A percentile compares a stretch with the other conserved stretches of the same genome.
Evolutionary conservation across 2,329 filamentous ascomycete species (phyloP).

Genomic region (Diaporthe eres): DNA sequence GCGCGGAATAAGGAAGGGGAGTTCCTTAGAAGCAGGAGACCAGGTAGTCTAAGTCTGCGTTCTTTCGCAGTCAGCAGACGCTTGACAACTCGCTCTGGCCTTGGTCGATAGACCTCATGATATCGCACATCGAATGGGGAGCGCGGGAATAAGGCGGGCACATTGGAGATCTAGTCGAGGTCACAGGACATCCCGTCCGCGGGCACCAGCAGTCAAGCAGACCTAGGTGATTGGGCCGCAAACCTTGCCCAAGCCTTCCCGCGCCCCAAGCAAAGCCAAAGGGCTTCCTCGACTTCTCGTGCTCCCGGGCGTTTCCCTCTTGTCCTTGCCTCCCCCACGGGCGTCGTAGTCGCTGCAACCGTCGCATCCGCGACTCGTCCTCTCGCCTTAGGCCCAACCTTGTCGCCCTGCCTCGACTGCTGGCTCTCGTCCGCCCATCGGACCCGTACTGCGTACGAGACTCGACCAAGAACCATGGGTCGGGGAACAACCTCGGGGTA

Average conservation of each 20-base stretch:
- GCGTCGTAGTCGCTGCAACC: constrained; percentile 14
- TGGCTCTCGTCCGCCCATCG: constrained; percentile 16
- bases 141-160: constrained; percentile 14
- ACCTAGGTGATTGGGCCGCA: constrained; percentile 10
- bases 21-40: neutral
- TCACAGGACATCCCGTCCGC: neutral
- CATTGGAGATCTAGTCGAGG: neutral
- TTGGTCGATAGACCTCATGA: neutral
- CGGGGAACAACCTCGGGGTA: neutral
- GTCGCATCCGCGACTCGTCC: constrained; percentile 27
- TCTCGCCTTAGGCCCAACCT: constrained; percentile 33
- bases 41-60: neutral
- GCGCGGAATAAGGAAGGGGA: neutral
- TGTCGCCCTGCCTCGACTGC: constrained; percentile 26
- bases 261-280: neutral
- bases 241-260: neutral
- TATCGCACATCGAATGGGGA: neutral
- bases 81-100: neutral
- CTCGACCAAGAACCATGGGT: neutral
- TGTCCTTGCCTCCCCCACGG: neutral
- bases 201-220: neutral
- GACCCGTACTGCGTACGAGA: neutral
- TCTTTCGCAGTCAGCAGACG: neutral
- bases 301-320: constrained; percentile 1
- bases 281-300: neutral